Percentiles rank a stretch among this genome's conserved stretches.
phyloP scores from a whole-genome alignment of 352 stramenopile genomes.

The Pythium aristosporum region DNA sequence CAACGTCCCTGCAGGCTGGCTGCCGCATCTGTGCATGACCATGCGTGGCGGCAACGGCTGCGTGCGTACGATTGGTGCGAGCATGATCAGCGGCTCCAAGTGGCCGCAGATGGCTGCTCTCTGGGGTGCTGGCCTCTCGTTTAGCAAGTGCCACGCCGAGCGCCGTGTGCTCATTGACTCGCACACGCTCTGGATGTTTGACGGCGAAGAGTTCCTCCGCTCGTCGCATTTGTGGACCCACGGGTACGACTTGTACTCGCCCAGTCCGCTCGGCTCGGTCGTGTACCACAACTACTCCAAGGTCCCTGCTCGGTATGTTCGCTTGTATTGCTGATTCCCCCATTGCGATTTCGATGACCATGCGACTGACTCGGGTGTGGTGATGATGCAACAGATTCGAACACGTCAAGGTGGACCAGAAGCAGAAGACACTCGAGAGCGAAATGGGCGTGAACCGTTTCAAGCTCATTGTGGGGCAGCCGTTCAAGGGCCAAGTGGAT shows the following conservation, averaged over 20 bases:
- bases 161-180: constrained; percentile 72
- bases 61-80: constrained; percentile 76
- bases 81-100: constrained; percentile 76
- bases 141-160: constrained; percentile 84
- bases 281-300: constrained; percentile 53
- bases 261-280: constrained; percentile 34
- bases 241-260: constrained; percentile 43
- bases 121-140: constrained; percentile 82
- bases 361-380: neutral
- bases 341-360: neutral
- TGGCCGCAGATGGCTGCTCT: constrained; percentile 71
- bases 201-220: constrained; percentile 42
- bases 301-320: constrained; percentile 32
- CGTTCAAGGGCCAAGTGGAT: constrained; percentile 36
- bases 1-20: constrained; percentile 52
- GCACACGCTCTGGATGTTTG: constrained; percentile 66
- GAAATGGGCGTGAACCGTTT: constrained; percentile 37
- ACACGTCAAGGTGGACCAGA: constrained; percentile 35
- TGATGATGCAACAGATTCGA: constrained; percentile 28
- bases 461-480: constrained; percentile 32
- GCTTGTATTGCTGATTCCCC: neutral
- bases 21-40: constrained; percentile 77
- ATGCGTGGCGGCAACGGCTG: constrained; percentile 61
- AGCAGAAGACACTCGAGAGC: constrained; percentile 30
- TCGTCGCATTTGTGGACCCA: constrained; percentile 40